Base-by-base conservation (phyloP, 495 filamentous ascomycete species). In the Aspergillus carlsbadensis region DNA sequence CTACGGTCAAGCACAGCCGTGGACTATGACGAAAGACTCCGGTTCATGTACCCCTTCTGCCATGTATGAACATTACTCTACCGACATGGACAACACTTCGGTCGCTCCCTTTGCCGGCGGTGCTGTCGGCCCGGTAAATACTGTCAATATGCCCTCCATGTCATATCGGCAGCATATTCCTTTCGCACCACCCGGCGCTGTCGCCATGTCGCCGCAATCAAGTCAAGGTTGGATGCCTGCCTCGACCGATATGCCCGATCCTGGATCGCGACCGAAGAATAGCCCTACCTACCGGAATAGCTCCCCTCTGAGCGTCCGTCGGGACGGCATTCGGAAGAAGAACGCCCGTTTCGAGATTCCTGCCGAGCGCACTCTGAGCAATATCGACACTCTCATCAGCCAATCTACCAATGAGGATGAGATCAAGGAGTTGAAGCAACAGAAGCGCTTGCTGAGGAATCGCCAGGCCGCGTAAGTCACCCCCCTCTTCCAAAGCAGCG, bases 291-390 rank as follows among this genome's bases (percentile, higher is more conserved):
- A 87, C 68, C 83, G 89, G 50, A 87, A 91, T 40, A 88, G 88
- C 72, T 90, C 91, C 54, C 88, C 93, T 39, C 79, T 92, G 68
- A 76, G 72, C 47, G 57, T 81, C 44, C 83, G 92, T 61, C 86
- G 92, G 61, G 93, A 96, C 66, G 94, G 94, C 45, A 96, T 98
- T 74, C 86, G 95, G 61, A 99, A 99, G 87, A 98, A 97, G 87
- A 99, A 99, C 65, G 93, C 93, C 62, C 87, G 95, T 43, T 96
- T 99, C 73, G 94, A 98, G 67, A 98, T 99, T 58, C 94, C 94
- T 5, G 85, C 89, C 10, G 95, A 96, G 75, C 84, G 92, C 40
- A 98, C 89, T 61, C 82, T 98, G 58, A 85, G 82, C 77, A 98
- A 96, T 71, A 98, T 99, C 76, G 94, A 99, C 70, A 83, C 89